These are phyloP conservation scores for Tolypocladium tropicale DNA, from an alignment of 2,329 filamentous ascomycete genomes.

Conservation along the genomic window DNA sequence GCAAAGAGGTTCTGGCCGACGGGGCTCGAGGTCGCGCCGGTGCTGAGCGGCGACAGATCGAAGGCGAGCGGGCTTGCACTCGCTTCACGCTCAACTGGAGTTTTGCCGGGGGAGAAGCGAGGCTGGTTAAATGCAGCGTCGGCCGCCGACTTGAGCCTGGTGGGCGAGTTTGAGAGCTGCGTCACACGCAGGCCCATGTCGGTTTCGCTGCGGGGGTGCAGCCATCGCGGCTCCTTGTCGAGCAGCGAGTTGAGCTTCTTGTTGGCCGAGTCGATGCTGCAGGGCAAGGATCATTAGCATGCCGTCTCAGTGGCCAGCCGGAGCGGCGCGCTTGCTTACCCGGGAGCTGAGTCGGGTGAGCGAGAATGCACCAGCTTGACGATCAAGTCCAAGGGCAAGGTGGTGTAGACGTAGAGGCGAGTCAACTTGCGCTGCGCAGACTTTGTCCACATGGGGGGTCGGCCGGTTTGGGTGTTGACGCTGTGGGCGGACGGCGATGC, in stretches of 20 bases:
- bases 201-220: conserved; percentile 38
- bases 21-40: background rate
- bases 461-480: conserved; percentile 24
- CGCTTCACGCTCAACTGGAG: conserved; percentile 1
- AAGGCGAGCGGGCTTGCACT: conserved; percentile 2
- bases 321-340: conserved; percentile 25
- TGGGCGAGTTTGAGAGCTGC: conserved; percentile 30
- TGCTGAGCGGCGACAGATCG: background rate
- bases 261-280: conserved; percentile 38
- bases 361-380: conserved; percentile 32
- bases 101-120: conserved; percentile 3
- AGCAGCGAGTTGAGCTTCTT: conserved; percentile 47
- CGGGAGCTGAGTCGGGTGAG: conserved; percentile 31
- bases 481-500: conserved; percentile 2
- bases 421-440: conserved; percentile 42
- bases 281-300: background rate
- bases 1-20: background rate
- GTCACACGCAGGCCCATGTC: conserved; percentile 42
- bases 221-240: conserved; percentile 48
- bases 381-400: conserved; percentile 39
- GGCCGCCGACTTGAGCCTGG: conserved; percentile 10
- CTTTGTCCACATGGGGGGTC: conserved; percentile 45
- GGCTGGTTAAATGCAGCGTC: background rate
- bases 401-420: conserved; percentile 47
- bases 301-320: background rate